A percentile compares a stretch with the other conserved stretches of the same genome.
These are phyloP conservation scores for Trichaptum fuscoviolaceum DNA, from an alignment of 768 basidiomycete genomes.

Conservation along the genomic window DNA sequence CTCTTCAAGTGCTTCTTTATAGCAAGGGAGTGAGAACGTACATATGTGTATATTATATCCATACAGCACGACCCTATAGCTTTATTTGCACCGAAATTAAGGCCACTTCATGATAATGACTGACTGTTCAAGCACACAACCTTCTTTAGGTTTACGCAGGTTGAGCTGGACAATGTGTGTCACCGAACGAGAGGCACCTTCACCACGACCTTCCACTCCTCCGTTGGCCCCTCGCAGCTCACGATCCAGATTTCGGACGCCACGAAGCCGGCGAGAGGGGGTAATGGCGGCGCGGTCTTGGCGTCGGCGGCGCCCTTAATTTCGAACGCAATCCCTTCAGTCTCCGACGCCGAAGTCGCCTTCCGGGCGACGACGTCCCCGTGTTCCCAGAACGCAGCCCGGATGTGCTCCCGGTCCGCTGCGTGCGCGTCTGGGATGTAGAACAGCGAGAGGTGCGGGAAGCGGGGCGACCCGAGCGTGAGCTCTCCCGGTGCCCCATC, in stretches of 20 bases:
- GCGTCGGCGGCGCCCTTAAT: conserved; percentile 20
- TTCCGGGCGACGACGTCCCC: conserved; percentile 25
- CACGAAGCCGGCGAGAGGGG: conserved; percentile 36
- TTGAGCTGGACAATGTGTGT: not conserved
- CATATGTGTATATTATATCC: no score
- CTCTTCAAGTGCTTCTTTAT: no score
- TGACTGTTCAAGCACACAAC: not conserved
- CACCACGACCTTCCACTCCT: conserved; percentile 48
- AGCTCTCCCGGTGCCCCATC: conserved; percentile 19
- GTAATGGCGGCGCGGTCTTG: conserved; percentile 6
- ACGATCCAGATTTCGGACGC: conserved; percentile 54
- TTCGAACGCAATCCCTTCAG: conserved; percentile 12
- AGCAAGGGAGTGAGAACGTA: no score
- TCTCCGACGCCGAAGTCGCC: conserved; percentile 2
- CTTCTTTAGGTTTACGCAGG: not conserved
- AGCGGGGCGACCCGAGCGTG: conserved; percentile 47
- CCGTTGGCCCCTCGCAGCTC: conserved; percentile 55
- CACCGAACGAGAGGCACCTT: conserved; percentile 23
- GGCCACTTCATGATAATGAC: no score
- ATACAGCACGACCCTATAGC: no score
- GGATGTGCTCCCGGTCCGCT: conserved; percentile 45
- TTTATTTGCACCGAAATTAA: no score
- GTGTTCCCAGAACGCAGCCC: conserved; percentile 34
- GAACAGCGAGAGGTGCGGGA: conserved; percentile 69
- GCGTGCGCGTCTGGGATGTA: conserved; percentile 69